Percentiles rank a stretch among this genome's conserved stretches.
phyloP scores from a whole-genome alignment of 2,329 filamentous ascomycete genomes.

The Claviceps quebecensis region DNA sequence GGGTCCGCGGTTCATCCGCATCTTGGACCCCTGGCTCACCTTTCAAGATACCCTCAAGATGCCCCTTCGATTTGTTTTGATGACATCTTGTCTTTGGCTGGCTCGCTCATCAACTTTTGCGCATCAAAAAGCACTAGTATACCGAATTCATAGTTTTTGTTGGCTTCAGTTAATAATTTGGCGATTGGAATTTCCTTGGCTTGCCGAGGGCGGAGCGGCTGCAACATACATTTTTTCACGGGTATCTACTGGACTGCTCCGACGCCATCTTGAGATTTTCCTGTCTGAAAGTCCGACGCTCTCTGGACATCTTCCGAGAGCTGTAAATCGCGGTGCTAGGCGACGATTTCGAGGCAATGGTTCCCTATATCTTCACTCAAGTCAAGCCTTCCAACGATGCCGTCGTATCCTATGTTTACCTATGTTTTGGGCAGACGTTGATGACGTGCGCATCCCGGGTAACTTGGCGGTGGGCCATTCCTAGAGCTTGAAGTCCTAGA shows the following conservation, averaged over 20 bases:
- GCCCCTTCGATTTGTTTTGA: neutral
- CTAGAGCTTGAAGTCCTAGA: constrained; percentile 1
- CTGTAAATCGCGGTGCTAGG: neutral
- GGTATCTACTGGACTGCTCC: constrained; percentile 1
- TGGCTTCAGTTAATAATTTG: neutral
- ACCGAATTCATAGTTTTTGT: neutral
- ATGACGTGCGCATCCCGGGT: neutral
- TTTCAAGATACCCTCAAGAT: constrained; percentile 5
- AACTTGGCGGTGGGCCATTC: neutral
- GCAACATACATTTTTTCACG: neutral
- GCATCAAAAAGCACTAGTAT: neutral
- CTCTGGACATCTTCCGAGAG: neutral
- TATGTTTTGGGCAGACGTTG: neutral
- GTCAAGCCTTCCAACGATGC: neutral
- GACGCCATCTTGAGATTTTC: constrained; percentile 1
- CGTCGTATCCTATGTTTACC: neutral
- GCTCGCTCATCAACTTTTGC: constrained; percentile 3
- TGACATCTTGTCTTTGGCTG: constrained; percentile 1
- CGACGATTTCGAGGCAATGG: neutral
- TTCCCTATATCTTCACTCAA: neutral
- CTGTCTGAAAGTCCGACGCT: neutral
- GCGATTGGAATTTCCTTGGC: neutral
- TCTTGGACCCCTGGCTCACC: constrained; percentile 3
- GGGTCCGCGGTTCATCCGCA: constrained; percentile 1
- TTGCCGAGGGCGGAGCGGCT: neutral